Evolutionary conservation across 805 yeast species (phyloP).

Genomic region (Pichia sporocuriosa): DNA sequence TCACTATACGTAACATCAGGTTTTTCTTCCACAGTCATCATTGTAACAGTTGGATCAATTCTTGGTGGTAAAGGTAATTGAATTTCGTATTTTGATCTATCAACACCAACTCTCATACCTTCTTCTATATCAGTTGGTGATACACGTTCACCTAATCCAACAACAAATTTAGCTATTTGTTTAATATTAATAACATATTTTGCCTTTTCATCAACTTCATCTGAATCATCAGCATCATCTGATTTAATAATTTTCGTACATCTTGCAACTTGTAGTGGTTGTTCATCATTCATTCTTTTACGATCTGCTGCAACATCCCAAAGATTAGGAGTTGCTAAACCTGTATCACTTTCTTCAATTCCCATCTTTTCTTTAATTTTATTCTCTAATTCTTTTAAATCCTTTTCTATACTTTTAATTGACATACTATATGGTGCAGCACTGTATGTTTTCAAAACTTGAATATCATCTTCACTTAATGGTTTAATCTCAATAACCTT

Average conservation of each 20-base stretch:
- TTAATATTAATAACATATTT: conserved; percentile 94
- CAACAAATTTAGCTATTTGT: conserved; percentile 97
- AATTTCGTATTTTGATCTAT: conserved; percentile 92
- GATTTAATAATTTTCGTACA: conserved; percentile 93
- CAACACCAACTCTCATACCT: conserved; percentile 99
- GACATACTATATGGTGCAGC: conserved; percentile 90
- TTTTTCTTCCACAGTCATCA: conserved; percentile 99
- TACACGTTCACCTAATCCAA: conserved; percentile 91
- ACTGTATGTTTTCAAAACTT: conserved; percentile 93
- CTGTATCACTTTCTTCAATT: conserved; percentile 91
- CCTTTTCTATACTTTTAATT: conserved; percentile 79
- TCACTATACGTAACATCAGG: conserved; percentile 98
- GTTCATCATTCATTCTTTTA: conserved; percentile 87
- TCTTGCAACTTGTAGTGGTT: conserved; percentile 95
- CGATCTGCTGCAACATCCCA: conserved; percentile 98
- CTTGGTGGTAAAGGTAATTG: conserved; percentile 96
- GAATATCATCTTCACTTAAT: conserved; percentile 92
- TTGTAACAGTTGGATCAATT: conserved; percentile 95
- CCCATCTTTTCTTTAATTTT: conserved; percentile 94
- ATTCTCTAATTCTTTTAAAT: conserved; percentile 74
- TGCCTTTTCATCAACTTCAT: conserved; percentile 60
- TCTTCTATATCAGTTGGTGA: conserved; percentile 99
- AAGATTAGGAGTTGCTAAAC: conserved; percentile 91
- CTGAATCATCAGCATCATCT: conserved; percentile 30
- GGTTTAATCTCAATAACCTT: conserved; percentile 76